Evolutionary conservation across 768 basidiomycete genomes (phyloP).

Genomic region (Leccinum boreale): DNA sequence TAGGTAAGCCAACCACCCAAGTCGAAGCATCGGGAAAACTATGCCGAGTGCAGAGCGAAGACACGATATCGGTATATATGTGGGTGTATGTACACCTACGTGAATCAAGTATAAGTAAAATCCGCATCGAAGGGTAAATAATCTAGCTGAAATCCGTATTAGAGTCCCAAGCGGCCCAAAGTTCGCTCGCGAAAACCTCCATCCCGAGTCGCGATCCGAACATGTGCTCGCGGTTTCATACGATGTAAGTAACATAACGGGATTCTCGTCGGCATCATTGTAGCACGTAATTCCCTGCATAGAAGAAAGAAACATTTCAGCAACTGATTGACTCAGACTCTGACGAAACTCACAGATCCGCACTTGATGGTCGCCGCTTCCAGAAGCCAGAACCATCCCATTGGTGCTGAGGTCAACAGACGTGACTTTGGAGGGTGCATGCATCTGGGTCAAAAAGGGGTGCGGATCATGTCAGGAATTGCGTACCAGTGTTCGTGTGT

Average conservation of each 20-base stretch:
- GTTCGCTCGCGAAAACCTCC: slow-evolving; percentile 1
- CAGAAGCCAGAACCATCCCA: slow-evolving; percentile 33
- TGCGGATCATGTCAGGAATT: slow-evolving; percentile 20
- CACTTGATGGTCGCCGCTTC: slow-evolving; percentile 36
- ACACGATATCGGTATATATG: background rate
- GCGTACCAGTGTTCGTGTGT: slow-evolving; percentile 33
- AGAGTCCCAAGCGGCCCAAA: slow-evolving; percentile 4
- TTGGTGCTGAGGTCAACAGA: slow-evolving; percentile 36
- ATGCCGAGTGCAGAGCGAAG: background rate
- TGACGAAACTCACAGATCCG: slow-evolving; percentile 33
- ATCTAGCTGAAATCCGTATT: background rate
- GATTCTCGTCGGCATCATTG: slow-evolving; percentile 17
- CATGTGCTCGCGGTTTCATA: background rate
- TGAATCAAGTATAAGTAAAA: background rate
- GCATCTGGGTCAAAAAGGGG: slow-evolving; percentile 9
- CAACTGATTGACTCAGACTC: slow-evolving; percentile 11
- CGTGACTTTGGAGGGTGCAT: slow-evolving; percentile 25
- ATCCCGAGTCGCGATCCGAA: slow-evolving; percentile 9
- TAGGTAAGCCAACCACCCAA: slow-evolving; percentile 23
- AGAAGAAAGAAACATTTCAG: slow-evolving; percentile 11
- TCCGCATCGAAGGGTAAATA: background rate
- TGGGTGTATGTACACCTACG: background rate
- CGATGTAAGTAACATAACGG: background rate
- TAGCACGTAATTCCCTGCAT: slow-evolving; percentile 26
- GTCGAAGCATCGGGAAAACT: background rate